phyloP scores from a whole-genome alignment of 768 basidiomycete genomes.

The Lentinula guzmanii region DNA sequence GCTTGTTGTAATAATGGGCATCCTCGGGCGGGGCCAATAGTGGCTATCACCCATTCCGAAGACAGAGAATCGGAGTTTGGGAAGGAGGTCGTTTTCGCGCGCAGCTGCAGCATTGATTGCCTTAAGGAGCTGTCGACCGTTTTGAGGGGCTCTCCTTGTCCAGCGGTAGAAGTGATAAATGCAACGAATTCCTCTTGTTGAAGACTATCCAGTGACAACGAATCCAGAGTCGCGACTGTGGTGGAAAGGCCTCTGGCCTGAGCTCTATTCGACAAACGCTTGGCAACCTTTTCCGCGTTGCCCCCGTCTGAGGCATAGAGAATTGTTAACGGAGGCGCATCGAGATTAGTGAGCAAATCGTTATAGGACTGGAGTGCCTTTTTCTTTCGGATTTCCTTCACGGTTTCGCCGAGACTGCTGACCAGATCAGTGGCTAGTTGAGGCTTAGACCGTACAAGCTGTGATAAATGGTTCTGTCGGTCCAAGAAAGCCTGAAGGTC shows the following conservation, averaged over 20 bases:
- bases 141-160: conserved; percentile 99
- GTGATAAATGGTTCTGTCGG: conserved; percentile 93
- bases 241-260: conserved; percentile 80
- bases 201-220: conserved; percentile 69
- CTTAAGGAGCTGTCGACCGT: conserved; percentile 88
- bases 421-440: conserved; percentile 79
- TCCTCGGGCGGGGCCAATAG: conserved; percentile 99
- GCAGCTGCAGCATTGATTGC: conserved; percentile 62
- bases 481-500: conserved; percentile 93
- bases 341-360: conserved; percentile 75
- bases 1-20: conserved; percentile 97
- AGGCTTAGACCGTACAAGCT: conserved; percentile 79
- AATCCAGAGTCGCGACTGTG: conserved; percentile 74
- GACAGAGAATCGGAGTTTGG: conserved; percentile 71
- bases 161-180: conserved; percentile 89
- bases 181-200: conserved; percentile 71
- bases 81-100: conserved; percentile 52
- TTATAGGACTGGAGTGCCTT: conserved; percentile 82
- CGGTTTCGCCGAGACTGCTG: conserved; percentile 74
- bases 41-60: conserved; percentile 98
- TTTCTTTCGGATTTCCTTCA: conserved; percentile 77
- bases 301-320: conserved; percentile 97
- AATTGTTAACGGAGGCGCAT: conserved; percentile 83
- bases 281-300: conserved; percentile 93
- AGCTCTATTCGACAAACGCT: conserved; percentile 76